A percentile compares a stretch with the other conserved stretches of the same genome.
phyloP scores from a whole-genome alignment of 2,329 filamentous ascomycete genomes.

The Colletotrichum eremochloae region DNA sequence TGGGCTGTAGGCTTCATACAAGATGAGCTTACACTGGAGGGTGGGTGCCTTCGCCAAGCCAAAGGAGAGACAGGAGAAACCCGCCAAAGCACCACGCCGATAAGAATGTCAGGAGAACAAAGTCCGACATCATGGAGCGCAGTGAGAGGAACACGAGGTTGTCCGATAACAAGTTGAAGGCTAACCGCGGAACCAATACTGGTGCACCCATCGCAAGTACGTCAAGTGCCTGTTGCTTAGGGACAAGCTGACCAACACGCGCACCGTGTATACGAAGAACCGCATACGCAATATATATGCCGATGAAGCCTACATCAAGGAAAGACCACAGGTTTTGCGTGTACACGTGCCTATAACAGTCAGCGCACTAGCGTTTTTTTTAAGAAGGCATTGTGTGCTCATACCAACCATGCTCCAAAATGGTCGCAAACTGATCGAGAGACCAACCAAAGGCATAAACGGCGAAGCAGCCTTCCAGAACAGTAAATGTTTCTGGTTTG shows the following conservation, averaged over 20 bases:
- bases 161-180: slow-evolving; percentile 86
- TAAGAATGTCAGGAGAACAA: slow-evolving; percentile 80
- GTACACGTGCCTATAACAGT: slow-evolving; percentile 76
- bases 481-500: slow-evolving; percentile 67
- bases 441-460: slow-evolving; percentile 85
- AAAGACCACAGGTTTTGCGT: slow-evolving; percentile 93
- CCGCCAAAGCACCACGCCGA: slow-evolving; percentile 88
- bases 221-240: slow-evolving; percentile 78
- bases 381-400: slow-evolving; percentile 42
- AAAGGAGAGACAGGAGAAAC: slow-evolving; percentile 83
- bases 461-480: slow-evolving; percentile 75
- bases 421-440: slow-evolving; percentile 81
- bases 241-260: slow-evolving; percentile 60
- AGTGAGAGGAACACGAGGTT: slow-evolving; percentile 87
- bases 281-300: slow-evolving; percentile 78
- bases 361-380: background rate
- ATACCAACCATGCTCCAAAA: slow-evolving; percentile 78
- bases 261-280: slow-evolving; percentile 76
- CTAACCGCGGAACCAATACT: slow-evolving; percentile 81
- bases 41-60: slow-evolving; percentile 77
- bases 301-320: slow-evolving; percentile 82
- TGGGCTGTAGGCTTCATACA: too few species aligned
- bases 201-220: slow-evolving; percentile 85
- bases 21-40: slow-evolving; percentile 63
- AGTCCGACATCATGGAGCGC: slow-evolving; percentile 88